These are phyloP conservation scores for Fusarium denticulatum DNA, from an alignment of 2,329 filamentous ascomycete genomes.

Conservation along the genomic window DNA sequence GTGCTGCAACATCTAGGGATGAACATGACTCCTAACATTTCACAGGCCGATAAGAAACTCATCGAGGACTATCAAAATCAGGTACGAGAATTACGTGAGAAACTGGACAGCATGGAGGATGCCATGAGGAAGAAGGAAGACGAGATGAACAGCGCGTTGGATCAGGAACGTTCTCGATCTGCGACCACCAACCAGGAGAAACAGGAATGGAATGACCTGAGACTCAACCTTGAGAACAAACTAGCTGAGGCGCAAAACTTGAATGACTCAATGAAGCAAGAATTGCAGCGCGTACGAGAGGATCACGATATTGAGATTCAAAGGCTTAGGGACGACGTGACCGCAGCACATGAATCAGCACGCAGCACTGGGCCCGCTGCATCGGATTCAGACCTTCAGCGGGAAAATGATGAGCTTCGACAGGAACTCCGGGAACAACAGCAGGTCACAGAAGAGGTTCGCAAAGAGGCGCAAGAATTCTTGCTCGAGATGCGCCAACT, in stretches of 20 bases:
- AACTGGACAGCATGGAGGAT: slow-evolving; percentile 76
- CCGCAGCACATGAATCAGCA: slow-evolving; percentile 56
- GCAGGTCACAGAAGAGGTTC: slow-evolving; percentile 85
- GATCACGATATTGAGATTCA: slow-evolving; percentile 73
- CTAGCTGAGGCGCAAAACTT: slow-evolving; percentile 77
- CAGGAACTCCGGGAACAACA: slow-evolving; percentile 76
- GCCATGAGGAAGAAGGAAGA: slow-evolving; percentile 76
- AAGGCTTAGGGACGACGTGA: slow-evolving; percentile 71
- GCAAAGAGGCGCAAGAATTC: slow-evolving; percentile 83
- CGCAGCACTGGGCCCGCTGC: slow-evolving; percentile 40
- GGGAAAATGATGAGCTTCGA: slow-evolving; percentile 76
- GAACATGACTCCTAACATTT: slow-evolving; percentile 28
- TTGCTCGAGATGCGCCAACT: slow-evolving; percentile 89
- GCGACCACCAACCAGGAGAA: slow-evolving; percentile 69
- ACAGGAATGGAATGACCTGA: slow-evolving; percentile 75
- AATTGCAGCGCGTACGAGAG: slow-evolving; percentile 77
- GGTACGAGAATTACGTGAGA: slow-evolving; percentile 77
- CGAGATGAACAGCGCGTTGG: slow-evolving; percentile 64
- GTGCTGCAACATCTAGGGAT: slow-evolving; percentile 19
- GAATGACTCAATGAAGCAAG: slow-evolving; percentile 81
- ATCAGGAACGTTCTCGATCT: slow-evolving; percentile 65
- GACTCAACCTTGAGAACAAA: slow-evolving; percentile 75
- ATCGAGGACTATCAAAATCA: slow-evolving; percentile 84
- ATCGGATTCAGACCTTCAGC: slow-evolving; percentile 66
- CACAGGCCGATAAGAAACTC: slow-evolving; percentile 72